Evolutionary conservation across 225 moss, liverwort and hornwort genomes (phyloP).

Genomic region (Polytrichum commune): DNA sequence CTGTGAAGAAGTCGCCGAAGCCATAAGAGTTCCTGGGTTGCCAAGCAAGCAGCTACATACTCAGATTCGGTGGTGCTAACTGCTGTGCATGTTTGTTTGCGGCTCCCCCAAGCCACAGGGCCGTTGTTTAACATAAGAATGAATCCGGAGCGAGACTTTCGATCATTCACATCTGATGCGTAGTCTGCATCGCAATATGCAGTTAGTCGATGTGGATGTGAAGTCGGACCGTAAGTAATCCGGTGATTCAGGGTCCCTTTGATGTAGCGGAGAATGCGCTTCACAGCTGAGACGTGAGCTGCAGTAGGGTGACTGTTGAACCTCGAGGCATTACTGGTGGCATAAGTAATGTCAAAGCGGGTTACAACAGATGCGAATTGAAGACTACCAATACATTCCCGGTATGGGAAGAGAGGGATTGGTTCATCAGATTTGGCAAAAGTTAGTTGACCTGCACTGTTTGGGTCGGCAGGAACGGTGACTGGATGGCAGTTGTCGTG

Average conservation of each 20-base stretch:
- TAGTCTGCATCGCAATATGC: slow-evolving; percentile 8
- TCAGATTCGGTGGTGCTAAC: not conserved
- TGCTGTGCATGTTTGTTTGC: slow-evolving; percentile 1
- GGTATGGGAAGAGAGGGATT: too few species aligned
- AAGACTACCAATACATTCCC: too few species aligned
- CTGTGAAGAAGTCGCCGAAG: not conserved
- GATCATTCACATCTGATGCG: not conserved
- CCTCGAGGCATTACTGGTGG: not conserved
- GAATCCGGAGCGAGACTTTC: not conserved
- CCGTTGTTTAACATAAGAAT: not conserved
- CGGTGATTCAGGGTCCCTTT: not conserved
- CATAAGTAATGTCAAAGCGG: not conserved
- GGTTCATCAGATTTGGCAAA: too few species aligned
- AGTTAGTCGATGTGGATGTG: not conserved
- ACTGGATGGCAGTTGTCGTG: too few species aligned
- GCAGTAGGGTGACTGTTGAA: not conserved
- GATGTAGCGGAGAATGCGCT: slow-evolving; percentile 2
- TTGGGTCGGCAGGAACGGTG: too few species aligned
- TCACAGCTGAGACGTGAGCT: not conserved
- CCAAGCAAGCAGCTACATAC: not conserved
- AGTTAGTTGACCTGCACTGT: too few species aligned
- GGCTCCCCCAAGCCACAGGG: not conserved
- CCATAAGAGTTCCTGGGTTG: not conserved
- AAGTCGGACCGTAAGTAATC: not conserved
- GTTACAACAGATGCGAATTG: not conserved